Evolutionary conservation across 257 asterid genomes (phyloP).

Genomic region (Dorcoceras hygrometricum): DNA sequence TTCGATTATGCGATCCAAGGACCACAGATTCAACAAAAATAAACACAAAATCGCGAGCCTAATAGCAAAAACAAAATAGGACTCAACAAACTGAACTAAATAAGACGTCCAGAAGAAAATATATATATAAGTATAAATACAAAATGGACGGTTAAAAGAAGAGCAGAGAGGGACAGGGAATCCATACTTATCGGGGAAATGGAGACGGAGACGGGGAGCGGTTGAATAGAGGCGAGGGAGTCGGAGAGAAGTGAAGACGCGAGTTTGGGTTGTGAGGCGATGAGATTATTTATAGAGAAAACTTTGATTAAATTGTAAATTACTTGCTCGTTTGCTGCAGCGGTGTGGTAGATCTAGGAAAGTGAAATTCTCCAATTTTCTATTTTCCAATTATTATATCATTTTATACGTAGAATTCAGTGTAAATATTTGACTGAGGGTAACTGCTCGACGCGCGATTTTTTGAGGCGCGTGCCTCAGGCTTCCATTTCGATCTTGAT

Average conservation of each 20-base stretch:
- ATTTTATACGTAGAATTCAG: not conserved
- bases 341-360: slow-evolving; percentile 21
- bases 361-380: not conserved
- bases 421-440: not conserved
- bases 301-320: too few relatives aligned
- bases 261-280: slow-evolving; percentile 24
- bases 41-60: not conserved
- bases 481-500: too few relatives aligned
- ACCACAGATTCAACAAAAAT: not conserved
- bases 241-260: slow-evolving; percentile 31
- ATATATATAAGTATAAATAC: too few relatives aligned
- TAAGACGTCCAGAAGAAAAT: not conserved
- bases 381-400: too few relatives aligned
- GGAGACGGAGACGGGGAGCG: not conserved
- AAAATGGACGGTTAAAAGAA: too few relatives aligned
- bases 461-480: slow-evolving; percentile 1
- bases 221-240: slow-evolving; percentile 10
- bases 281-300: slow-evolving; percentile 21
- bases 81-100: not conserved
- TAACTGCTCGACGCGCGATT: slow-evolving; percentile 20
- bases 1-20: not conserved
- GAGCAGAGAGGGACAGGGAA: slow-evolving; percentile 1
- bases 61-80: not conserved
- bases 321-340: too few relatives aligned
- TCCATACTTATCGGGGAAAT: slow-evolving; percentile 25